Evolutionary conservation across 2,329 filamentous ascomycete genomes (phyloP).

Genomic region (Penicillium sp.): DNA sequence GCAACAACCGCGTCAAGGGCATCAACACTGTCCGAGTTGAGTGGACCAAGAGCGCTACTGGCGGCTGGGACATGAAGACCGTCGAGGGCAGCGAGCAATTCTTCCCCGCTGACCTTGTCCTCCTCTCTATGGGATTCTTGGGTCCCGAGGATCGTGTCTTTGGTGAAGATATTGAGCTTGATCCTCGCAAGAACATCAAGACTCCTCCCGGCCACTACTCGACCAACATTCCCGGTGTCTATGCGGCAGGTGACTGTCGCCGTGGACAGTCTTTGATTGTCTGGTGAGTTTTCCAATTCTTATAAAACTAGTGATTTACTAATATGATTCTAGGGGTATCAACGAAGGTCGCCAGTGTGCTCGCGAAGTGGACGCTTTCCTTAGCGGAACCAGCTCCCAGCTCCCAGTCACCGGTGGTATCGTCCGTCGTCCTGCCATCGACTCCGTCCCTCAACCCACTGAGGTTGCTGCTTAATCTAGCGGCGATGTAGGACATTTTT

Average conservation of each 20-base stretch:
- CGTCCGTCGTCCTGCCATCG: constrained; percentile 69
- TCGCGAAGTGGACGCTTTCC: constrained; percentile 85
- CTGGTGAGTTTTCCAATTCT: constrained; percentile 62
- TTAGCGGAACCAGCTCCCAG: constrained; percentile 71
- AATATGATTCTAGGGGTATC: constrained; percentile 66
- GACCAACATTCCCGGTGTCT: constrained; percentile 85
- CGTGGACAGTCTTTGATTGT: constrained; percentile 95
- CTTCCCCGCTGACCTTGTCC: constrained; percentile 92
- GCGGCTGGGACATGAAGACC: constrained; percentile 99
- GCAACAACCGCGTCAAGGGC: constrained; percentile 82
- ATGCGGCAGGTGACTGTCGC: constrained; percentile 92
- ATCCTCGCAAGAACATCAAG: constrained; percentile 94
- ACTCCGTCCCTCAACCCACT: constrained; percentile 40
- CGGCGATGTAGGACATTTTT: neutral
- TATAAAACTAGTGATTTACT: neutral
- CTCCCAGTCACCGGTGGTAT: constrained; percentile 93
- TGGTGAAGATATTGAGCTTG: constrained; percentile 85
- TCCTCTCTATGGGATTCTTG: constrained; percentile 96
- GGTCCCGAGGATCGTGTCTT: constrained; percentile 87
- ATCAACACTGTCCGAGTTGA: constrained; percentile 96
- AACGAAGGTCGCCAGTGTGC: constrained; percentile 94
- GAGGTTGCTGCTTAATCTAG: constrained; percentile 32
- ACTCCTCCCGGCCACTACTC: constrained; percentile 82
- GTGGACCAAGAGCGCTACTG: constrained; percentile 85
- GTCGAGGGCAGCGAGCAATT: constrained; percentile 89